A percentile compares a stretch with the other conserved stretches of the same genome.
Evolutionary conservation across 768 basidiomycete species (phyloP).

Genomic region (Suillus occidentalis): DNA sequence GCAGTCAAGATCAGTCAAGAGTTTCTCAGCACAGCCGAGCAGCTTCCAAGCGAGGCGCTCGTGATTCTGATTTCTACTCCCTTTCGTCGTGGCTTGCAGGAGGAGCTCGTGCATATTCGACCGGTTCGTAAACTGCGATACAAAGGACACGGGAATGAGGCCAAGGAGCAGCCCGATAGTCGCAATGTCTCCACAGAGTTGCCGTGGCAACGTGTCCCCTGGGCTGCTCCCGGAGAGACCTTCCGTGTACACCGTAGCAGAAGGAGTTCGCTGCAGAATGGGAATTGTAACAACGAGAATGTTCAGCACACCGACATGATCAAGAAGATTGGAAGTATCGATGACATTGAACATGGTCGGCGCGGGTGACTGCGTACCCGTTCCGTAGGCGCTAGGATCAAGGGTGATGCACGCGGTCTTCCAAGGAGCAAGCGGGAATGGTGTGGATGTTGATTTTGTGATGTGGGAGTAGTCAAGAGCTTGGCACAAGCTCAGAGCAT

Average conservation of each 20-base stretch:
- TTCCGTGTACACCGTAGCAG: no score
- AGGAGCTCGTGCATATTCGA: not conserved
- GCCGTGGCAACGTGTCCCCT: no score
- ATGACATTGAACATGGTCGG: conserved; percentile 25
- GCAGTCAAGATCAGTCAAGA: not conserved
- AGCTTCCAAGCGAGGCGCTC: not conserved
- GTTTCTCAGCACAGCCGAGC: not conserved
- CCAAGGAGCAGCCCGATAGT: not conserved
- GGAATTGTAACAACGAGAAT: no score
- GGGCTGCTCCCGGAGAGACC: no score
- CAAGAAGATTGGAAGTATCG: no score
- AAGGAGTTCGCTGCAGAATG: no score
- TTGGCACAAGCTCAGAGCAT: conserved; percentile 28
- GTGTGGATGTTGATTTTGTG: conserved; percentile 14
- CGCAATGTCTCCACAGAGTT: not conserved
- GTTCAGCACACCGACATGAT: no score
- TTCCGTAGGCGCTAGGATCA: conserved; percentile 21
- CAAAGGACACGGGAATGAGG: not conserved
- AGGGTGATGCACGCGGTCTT: conserved; percentile 21
- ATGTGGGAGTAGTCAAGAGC: conserved; percentile 20
- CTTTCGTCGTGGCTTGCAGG: no score
- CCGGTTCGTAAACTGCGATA: not conserved
- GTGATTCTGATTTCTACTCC: not conserved
- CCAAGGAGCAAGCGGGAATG: conserved; percentile 25
- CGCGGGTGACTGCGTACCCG: conserved; percentile 16